A percentile compares a stretch with the other conserved stretches of the same genome.
Evolutionary conservation across 1,139 yeast species (phyloP).

Genomic region (Taphrina communis): DNA sequence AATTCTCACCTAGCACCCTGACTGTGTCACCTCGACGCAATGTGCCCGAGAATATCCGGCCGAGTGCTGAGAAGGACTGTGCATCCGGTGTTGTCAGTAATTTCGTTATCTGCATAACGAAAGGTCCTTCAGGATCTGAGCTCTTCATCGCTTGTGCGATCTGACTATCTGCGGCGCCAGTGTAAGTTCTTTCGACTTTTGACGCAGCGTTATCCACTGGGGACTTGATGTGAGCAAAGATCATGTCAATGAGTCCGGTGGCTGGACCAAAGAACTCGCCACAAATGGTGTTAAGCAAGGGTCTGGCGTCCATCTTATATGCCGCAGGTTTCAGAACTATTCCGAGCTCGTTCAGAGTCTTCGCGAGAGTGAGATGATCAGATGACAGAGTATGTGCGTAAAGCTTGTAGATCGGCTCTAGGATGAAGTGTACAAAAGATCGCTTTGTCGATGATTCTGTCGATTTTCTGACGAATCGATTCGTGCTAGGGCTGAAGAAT

Average conservation of each 20-base stretch:
- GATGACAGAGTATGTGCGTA: conserved; percentile 60
- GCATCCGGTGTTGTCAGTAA: conserved; percentile 62
- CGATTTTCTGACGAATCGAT: conserved; percentile 58
- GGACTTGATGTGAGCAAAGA: conserved; percentile 54
- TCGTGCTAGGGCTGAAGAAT: conserved; percentile 57
- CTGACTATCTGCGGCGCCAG: conserved; percentile 45
- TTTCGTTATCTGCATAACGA: conserved; percentile 68
- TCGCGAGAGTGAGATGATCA: conserved; percentile 56
- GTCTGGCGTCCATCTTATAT: conserved; percentile 60
- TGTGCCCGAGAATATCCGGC: conserved; percentile 67
- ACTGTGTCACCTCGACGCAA: conserved; percentile 59
- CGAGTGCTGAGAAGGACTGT: conserved; percentile 59
- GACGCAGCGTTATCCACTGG: conserved; percentile 54
- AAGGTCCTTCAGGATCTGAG: conserved; percentile 51
- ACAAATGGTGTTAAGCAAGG: conserved; percentile 64
- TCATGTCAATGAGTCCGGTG: conserved; percentile 62
- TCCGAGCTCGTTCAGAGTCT: conserved; percentile 55
- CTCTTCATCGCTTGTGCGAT: conserved; percentile 23
- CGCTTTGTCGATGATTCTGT: conserved; percentile 53
- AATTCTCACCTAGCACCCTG: conserved; percentile 65
- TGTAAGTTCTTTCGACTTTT: conserved; percentile 48
- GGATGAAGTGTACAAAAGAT: conserved; percentile 70
- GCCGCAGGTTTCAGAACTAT: conserved; percentile 50
- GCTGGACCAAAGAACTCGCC: conserved; percentile 61
- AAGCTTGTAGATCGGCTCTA: conserved; percentile 82